Base-by-base conservation (phyloP, 2,329 filamentous ascomycete species). In the Dactylellina sp. region DNA sequence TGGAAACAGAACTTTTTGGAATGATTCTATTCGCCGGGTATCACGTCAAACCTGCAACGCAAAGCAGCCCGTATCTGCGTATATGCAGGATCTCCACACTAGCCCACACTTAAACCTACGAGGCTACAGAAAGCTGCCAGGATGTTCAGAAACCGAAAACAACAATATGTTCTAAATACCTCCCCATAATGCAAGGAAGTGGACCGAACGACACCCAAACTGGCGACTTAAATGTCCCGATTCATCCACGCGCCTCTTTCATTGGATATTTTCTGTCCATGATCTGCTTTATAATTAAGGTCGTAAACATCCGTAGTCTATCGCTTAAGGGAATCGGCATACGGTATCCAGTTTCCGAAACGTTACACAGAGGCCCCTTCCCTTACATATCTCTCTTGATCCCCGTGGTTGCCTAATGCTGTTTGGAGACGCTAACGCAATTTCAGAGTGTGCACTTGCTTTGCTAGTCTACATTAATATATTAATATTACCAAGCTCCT, bases 1-100 rank as follows among this genome's bases (percentile, higher is more conserved):
- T 2, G 46, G 46, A 50, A 50, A 50, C 22, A 50, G 46, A 50
- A 50, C 46, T 50, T 50, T 50, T 50, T 16, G 11, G 37, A 12
- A 3, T 14, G 12, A 40, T 14, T 12, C 14, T 6, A 40, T 40
- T 40, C 37, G 37, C 37, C 3, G 37, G 12, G 12, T 35, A 35
- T 47, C 22, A 16, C 6, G 20, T 11, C 44, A 18, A 32, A 28
- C 4, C n/a, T 24, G 16, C 7, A 28, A 14, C 46, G 6, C 24
- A 50, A 50, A n/a, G 28, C 14, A 20, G 2, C 11, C 44, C 18
- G 16, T 12, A 18, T 24, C 12, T 11, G 9, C n/a, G n/a, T n/a
- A n/a, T n/a, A n/a, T n/a, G n/a, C n/a, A n/a, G n/a, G n/a, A n/a
- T n/a, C n/a, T n/a, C n/a, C n/a, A n/a, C n/a, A n/a, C n/a, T n/a